phyloP scores from a whole-genome alignment of 2,329 filamentous ascomycete genomes.

The Aspergillus bombycis region DNA sequence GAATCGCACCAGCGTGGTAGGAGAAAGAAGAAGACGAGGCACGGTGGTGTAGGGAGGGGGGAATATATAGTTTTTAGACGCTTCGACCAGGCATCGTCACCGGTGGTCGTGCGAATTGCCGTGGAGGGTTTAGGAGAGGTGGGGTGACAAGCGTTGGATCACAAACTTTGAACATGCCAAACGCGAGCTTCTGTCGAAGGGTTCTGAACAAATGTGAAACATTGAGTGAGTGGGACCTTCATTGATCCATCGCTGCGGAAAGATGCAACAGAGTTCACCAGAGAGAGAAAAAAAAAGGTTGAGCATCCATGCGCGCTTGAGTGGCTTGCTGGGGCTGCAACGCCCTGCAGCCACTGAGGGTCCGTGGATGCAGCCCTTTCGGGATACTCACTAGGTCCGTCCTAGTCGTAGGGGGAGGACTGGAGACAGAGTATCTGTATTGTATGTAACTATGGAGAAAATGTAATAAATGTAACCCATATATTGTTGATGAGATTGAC shows the following conservation, averaged over 20 bases:
- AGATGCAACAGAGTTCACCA: slow-evolving; percentile 1
- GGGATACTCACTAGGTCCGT: not conserved
- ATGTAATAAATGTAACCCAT: not conserved
- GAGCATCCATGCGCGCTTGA: not conserved
- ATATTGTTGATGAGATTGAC: not conserved
- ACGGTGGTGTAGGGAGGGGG: slow-evolving; percentile 19
- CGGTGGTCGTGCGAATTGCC: not conserved
- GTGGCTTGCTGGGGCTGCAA: slow-evolving; percentile 3
- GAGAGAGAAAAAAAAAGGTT: not conserved
- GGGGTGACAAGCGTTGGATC: slow-evolving; percentile 4
- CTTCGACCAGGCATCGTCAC: not conserved
- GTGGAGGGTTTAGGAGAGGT: slow-evolving; percentile 1
- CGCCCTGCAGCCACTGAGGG: slow-evolving; percentile 7
- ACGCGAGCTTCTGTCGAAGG: not conserved
- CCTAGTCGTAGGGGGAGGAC: not conserved
- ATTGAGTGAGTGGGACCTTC: not conserved
- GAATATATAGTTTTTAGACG: slow-evolving; percentile 20
- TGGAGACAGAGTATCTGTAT: not conserved
- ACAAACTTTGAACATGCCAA: not conserved
- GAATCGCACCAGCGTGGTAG: slow-evolving; percentile 29
- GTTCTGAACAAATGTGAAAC: slow-evolving; percentile 2
- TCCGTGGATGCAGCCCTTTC: not conserved
- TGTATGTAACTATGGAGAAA: not conserved
- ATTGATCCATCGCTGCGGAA: not conserved
- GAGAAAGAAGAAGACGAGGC: slow-evolving; percentile 19